phyloP scores from a whole-genome alignment of 768 basidiomycete genomes.

The Mycena sanguinolenta region DNA sequence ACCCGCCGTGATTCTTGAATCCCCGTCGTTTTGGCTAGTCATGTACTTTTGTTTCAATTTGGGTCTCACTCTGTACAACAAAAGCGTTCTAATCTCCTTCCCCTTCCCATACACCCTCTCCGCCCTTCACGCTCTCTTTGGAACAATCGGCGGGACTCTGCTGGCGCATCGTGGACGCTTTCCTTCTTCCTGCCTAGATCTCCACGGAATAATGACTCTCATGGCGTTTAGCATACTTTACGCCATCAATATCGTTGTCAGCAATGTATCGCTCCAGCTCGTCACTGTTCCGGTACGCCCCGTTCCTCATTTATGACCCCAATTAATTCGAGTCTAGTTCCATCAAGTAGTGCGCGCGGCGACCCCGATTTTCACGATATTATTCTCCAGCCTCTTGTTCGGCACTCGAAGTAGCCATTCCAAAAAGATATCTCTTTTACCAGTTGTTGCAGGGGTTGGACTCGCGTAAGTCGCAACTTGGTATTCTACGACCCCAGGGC shows the following conservation, averaged over 20 bases:
- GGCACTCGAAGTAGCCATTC: slow-evolving; percentile 67
- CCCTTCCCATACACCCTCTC: slow-evolving; percentile 98
- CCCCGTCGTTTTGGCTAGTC: slow-evolving; percentile 70
- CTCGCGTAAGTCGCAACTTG: slow-evolving; percentile 75
- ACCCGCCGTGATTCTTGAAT: slow-evolving; percentile 27
- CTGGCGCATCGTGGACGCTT: slow-evolving; percentile 60
- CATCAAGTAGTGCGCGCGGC: slow-evolving; percentile 97
- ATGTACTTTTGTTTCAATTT: slow-evolving; percentile 95
- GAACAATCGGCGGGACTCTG: slow-evolving; percentile 72
- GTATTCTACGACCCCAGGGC: slow-evolving; percentile 1
- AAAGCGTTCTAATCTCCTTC: slow-evolving; percentile 89
- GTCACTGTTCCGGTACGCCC: slow-evolving; percentile 89
- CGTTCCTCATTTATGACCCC: slow-evolving; percentile 5
- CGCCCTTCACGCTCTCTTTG: slow-evolving; percentile 90
- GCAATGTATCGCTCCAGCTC: slow-evolving; percentile 89
- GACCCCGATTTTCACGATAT: slow-evolving; percentile 92
- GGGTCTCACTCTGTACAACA: slow-evolving; percentile 94
- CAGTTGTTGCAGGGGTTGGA: slow-evolving; percentile 91
- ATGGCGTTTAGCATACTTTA: slow-evolving; percentile 90
- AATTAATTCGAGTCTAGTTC: slow-evolving; percentile 67
- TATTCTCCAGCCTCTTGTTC: slow-evolving; percentile 80
- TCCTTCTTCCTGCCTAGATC: slow-evolving; percentile 65
- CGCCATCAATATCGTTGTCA: slow-evolving; percentile 94
- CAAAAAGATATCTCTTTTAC: slow-evolving; percentile 81
- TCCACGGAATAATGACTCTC: slow-evolving; percentile 70